Percentiles rank a stretch among this genome's conserved stretches.
phyloP scores from a whole-genome alignment of 2,329 filamentous ascomycete genomes.

The Colletotrichum cereale region DNA sequence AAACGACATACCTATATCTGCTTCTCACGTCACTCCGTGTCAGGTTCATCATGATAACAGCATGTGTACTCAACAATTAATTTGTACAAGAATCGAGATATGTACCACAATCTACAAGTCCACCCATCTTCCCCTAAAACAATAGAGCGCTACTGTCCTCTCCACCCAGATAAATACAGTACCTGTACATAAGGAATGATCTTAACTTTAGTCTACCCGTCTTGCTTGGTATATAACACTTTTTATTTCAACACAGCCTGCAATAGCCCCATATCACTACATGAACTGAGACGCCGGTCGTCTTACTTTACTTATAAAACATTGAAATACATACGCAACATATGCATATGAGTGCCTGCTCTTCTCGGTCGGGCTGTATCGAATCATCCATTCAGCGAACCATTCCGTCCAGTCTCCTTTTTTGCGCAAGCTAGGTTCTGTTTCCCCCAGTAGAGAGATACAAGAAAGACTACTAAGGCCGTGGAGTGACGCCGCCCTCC shows the following conservation, averaged over 20 bases:
- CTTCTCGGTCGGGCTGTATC: neutral
- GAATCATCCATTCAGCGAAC: neutral
- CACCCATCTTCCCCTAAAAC: neutral
- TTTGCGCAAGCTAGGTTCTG: neutral
- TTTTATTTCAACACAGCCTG: neutral
- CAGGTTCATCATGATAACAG: neutral
- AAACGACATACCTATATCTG: neutral
- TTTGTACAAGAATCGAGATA: conserved; percentile 18
- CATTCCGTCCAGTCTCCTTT: no score
- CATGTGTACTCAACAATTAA: neutral
- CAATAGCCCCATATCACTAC: neutral
- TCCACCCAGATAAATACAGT: neutral
- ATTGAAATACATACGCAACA: neutral
- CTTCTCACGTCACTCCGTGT: conserved; percentile 14
- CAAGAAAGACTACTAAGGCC: neutral
- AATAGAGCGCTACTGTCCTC: neutral
- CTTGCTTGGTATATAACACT: no score
- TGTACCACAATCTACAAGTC: neutral
- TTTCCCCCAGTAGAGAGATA: neutral
- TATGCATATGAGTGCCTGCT: neutral
- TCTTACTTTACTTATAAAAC: neutral
- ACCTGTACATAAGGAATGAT: neutral
- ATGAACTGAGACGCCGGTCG: neutral
- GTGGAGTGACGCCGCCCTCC: neutral
- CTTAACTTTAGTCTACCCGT: neutral